Conservation (phyloP, 352 stramenopile species). For the Phytophthora sojae region DNA sequence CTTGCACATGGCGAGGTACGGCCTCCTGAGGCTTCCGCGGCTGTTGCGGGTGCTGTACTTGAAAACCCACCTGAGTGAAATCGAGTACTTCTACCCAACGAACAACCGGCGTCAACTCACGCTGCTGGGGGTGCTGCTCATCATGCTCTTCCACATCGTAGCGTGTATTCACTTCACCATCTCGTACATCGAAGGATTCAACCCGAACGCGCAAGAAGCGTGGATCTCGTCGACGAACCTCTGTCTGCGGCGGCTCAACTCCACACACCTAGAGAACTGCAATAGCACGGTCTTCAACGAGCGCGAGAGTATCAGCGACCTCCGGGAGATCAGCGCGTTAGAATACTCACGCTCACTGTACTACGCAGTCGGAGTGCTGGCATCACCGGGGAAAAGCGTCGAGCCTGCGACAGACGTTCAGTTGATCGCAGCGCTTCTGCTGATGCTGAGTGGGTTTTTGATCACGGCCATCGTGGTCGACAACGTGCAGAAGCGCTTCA, state of each 20-base stretch:
- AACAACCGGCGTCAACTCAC: conserved; percentile 53
- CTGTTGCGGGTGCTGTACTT: conserved; percentile 42
- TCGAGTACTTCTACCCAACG: conserved; percentile 53
- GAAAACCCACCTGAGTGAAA: conserved; percentile 36
- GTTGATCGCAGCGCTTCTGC: conserved; percentile 38
- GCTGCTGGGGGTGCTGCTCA: conserved; percentile 43
- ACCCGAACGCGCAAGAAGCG: conserved; percentile 16
- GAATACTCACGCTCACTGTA: conserved; percentile 53
- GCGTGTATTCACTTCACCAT: conserved; percentile 51
- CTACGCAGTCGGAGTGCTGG: conserved; percentile 48
- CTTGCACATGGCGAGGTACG: conserved; percentile 26
- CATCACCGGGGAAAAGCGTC: conserved; percentile 45
- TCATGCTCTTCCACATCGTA: conserved; percentile 61
- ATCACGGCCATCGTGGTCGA: conserved; percentile 54
- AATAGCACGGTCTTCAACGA: conserved; percentile 7
- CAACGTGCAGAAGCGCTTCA: conserved; percentile 61
- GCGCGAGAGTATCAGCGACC: conserved; percentile 13
- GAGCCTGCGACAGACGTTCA: conserved; percentile 49
- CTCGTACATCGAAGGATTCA: conserved; percentile 45
- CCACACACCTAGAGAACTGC: conserved; percentile 19
- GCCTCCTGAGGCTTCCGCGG: conserved; percentile 44
- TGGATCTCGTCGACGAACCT: conserved; percentile 42
- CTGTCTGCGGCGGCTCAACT: conserved; percentile 26
- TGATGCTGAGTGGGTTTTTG: conserved; percentile 52
- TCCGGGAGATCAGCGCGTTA: conserved; percentile 13